Conservation (phyloP, 2,329 filamentous ascomycete genomes). For the Penicillium sp. region DNA sequence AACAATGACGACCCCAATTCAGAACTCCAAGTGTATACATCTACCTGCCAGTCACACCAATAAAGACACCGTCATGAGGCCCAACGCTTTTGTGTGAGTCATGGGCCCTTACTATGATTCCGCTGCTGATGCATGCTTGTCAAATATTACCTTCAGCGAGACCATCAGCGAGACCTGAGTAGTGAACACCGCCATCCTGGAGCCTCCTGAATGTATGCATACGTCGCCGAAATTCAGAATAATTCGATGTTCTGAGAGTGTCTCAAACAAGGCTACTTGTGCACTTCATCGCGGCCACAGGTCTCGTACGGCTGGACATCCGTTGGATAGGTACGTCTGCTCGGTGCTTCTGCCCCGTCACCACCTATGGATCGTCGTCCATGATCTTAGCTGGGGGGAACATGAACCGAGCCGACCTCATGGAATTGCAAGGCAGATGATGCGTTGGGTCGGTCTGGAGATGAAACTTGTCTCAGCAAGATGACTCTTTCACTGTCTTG, state of each 20-base stretch:
- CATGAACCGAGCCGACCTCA: background rate
- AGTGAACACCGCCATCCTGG: too few relatives aligned
- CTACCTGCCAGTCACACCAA: too few relatives aligned
- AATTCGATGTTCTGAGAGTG: background rate
- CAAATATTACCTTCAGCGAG: too few relatives aligned
- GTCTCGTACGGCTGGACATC: background rate
- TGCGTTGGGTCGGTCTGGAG: background rate
- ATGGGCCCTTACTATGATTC: too few relatives aligned
- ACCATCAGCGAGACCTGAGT: too few relatives aligned
- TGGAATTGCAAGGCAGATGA: background rate
- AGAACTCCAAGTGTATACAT: too few relatives aligned
- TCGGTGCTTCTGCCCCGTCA: background rate
- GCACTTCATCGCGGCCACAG: background rate
- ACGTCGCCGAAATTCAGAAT: background rate
- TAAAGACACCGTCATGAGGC: too few relatives aligned
- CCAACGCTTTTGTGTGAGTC: too few relatives aligned
- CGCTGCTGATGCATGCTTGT: too few relatives aligned
- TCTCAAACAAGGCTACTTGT: background rate
- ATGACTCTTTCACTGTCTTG: background rate
- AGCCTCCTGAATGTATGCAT: too few relatives aligned
- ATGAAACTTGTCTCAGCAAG: background rate
- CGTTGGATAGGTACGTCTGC: background rate
- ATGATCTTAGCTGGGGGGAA: background rate
- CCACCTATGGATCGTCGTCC: background rate
- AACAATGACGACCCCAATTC: too few relatives aligned